phyloP scores from a whole-genome alignment of 2,329 filamentous ascomycete species.

The Penicillium sp. region DNA sequence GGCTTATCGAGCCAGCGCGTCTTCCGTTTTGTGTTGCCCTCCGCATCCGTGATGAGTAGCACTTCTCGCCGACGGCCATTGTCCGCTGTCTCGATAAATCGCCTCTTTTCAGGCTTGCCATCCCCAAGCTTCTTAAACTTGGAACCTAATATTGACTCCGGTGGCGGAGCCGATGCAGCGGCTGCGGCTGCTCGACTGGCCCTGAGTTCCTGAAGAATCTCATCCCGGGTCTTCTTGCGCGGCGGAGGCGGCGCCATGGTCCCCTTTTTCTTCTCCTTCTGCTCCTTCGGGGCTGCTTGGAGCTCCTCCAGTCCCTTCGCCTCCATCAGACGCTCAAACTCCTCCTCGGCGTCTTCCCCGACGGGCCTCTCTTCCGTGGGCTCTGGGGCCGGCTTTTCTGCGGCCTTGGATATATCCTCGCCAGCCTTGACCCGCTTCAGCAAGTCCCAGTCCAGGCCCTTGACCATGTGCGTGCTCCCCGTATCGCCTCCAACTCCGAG shows the following conservation, averaged over 20 bases:
- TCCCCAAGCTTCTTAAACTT: conserved; percentile 55
- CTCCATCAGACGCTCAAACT: conserved; percentile 48
- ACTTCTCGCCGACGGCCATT: conserved; percentile 55
- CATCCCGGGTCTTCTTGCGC: conserved; percentile 55
- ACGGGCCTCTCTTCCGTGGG: conserved; percentile 27
- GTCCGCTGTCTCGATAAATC: conserved; percentile 56
- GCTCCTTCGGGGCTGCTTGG: conserved; percentile 31
- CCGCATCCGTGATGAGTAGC: conserved; percentile 56
- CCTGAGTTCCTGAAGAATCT: conserved; percentile 59
- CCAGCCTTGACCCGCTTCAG: conserved; percentile 46
- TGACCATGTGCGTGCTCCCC: conserved; percentile 79
- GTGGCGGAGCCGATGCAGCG: conserved; percentile 45
- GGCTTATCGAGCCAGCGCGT: conserved; percentile 52
- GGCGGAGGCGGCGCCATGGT: conserved; percentile 46
- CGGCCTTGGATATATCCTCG: conserved; percentile 52
- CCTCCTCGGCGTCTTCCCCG: conserved; percentile 61
- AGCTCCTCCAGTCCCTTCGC: conserved; percentile 35
- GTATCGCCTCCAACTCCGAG: conserved; percentile 77
- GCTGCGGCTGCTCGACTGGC: conserved; percentile 47
- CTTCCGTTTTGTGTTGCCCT: conserved; percentile 62
- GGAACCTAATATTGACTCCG: conserved; percentile 51
- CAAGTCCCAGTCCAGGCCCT: conserved; percentile 84
- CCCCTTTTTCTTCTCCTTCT: conserved; percentile 51
- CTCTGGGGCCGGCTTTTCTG: conserved; percentile 25
- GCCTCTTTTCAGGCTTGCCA: conserved; percentile 47